A percentile compares a stretch with the other conserved stretches of the same genome.
phyloP scores from a whole-genome alignment of 306 rosid genomes.

The Acacia acuminata region DNA sequence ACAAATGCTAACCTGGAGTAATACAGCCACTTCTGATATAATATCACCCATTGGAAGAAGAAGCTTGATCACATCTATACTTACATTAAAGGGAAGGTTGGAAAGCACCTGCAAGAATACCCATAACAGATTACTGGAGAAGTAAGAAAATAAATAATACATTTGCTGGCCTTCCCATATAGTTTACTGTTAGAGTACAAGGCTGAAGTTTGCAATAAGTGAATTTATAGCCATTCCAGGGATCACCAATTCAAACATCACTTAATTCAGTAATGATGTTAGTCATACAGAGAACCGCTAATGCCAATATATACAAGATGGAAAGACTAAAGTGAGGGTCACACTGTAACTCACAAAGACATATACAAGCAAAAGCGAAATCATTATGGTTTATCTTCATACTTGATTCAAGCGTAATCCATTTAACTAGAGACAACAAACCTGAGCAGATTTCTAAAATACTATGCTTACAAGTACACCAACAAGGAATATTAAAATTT shows the following conservation, averaged over 20 bases:
- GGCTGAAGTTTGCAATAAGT: slow-evolving; percentile 16
- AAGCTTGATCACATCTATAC: slow-evolving; percentile 75
- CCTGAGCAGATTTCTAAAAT: background rate
- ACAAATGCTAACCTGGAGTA: slow-evolving; percentile 68
- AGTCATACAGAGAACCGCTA: background rate
- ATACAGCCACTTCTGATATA: slow-evolving; percentile 77
- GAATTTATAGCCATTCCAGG: slow-evolving; percentile 11
- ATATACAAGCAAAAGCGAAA: background rate
- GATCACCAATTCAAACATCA: background rate
- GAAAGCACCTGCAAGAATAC: slow-evolving; percentile 71
- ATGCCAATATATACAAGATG: background rate
- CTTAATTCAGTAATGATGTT: background rate
- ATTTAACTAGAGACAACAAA: background rate
- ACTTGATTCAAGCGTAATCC: background rate
- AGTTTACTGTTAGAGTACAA: slow-evolving; percentile 2
- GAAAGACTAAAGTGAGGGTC: background rate
- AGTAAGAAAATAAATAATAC: slow-evolving; percentile 1
- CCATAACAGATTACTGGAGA: slow-evolving; percentile 24
- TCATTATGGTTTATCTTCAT: background rate
- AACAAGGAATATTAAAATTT: background rate
- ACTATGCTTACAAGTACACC: background rate
- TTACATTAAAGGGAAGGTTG: slow-evolving; percentile 85
- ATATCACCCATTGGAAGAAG: slow-evolving; percentile 96
- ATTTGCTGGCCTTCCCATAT: slow-evolving; percentile 8
- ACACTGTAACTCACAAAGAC: background rate